phyloP scores from a whole-genome alignment of 108 stramenopile genomes.

The Skeletonema potamos region DNA sequence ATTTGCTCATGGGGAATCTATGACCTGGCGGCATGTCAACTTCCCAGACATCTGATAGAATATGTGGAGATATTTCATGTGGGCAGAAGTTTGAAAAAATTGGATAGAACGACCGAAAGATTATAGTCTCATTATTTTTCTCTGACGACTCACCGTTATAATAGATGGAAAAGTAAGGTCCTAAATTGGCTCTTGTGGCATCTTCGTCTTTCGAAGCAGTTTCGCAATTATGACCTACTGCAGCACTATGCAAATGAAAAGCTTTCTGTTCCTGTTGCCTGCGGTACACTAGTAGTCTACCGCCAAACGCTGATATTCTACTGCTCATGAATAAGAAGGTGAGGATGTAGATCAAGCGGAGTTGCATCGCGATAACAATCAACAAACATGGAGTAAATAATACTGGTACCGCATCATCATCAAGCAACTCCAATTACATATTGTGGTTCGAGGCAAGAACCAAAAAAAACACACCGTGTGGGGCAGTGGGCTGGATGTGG shows the following conservation, averaged over 20 bases:
- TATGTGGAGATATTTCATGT: too few relatives aligned
- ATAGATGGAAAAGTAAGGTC: constrained; percentile 66
- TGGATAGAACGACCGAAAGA: too few relatives aligned
- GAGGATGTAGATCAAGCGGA: neutral
- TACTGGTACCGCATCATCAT: too few relatives aligned
- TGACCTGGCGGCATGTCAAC: constrained; percentile 85
- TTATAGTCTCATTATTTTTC: too few relatives aligned
- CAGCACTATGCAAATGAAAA: neutral
- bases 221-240: neutral
- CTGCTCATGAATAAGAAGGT: neutral
- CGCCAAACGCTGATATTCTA: neutral
- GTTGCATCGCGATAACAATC: neutral
- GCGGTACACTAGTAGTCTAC: neutral
- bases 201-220: neutral
- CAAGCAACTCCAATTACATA: too few relatives aligned
- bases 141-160: constrained; percentile 65
- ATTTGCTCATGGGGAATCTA: constrained; percentile 95
- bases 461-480: too few relatives aligned
- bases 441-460: too few relatives aligned
- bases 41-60: constrained; percentile 70
- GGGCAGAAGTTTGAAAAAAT: neutral
- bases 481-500: too few relatives aligned
- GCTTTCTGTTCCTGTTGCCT: neutral
- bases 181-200: neutral
- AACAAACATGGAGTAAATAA: too few relatives aligned